Base-by-base conservation (phyloP, 176 grass and related monocot genomes). In the Eleusine coracana region DNA sequence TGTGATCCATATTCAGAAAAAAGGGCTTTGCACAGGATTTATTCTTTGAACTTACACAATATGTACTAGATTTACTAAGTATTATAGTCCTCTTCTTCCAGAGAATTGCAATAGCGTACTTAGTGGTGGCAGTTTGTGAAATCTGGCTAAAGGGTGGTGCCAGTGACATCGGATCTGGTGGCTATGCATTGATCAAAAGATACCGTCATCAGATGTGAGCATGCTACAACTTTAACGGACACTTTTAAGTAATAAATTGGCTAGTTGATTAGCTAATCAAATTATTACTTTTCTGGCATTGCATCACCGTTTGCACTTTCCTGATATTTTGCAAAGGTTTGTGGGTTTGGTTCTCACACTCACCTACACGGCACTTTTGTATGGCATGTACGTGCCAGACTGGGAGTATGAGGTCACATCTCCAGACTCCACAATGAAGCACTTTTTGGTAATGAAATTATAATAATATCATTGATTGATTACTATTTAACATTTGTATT, bases 81-180 rank as follows among this genome's bases (percentile, higher is more conserved):
- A 7, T 54, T 16, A 58, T 40, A 34, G 27, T 6, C 74, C 48
- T 40, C 8, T 81, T 65, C 11, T 38, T 40, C 42, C 66, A 97
- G 94, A 94, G 92, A 62, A 97, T 97, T 73, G 92, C 92, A 28
- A 68, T 94, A 27, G 83, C 89, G 3, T 94, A 94, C 85, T 80
- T 97, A 34, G 46, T 71, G 28, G 89, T 80, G 75, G 89, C 94
- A 27, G 73, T 97, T 74, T 97, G 89, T 5, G 92, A 94, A 85
- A 89, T 97, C 61, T 94, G 92, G 94, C 82, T 94, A 10, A 76
- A 59, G 65, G 10, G 34, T 59, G 42, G 54, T 54, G 17, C 14
- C 0, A 50, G 40, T 23, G 70, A 75, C 46, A 75, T 89, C 12
- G 68, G 83, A 69, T 83, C 82, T 15, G 73, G 79, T 29, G 73